Conservation (phyloP, 2,329 filamentous ascomycete species). For the Colletotrichum sp. region DNA sequence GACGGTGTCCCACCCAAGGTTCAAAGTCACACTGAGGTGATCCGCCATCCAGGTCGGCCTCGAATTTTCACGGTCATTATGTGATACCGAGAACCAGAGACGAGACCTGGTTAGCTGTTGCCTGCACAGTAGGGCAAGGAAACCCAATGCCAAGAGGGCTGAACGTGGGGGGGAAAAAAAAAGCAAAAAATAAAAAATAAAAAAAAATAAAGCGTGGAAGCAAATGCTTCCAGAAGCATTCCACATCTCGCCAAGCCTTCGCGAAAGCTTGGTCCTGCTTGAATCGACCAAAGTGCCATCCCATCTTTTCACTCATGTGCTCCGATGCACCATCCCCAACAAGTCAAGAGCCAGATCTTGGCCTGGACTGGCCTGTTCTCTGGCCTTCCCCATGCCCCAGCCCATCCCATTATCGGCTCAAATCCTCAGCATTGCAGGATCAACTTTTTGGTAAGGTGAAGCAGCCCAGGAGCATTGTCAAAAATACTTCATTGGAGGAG, state of each 20-base stretch:
- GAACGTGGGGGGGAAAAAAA: too few species aligned
- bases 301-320: background rate
- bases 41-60: background rate
- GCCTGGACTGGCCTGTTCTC: background rate
- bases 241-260: background rate
- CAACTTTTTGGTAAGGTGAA: background rate
- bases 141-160: background rate
- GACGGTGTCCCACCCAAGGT: background rate
- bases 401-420: background rate
- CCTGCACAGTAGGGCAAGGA: background rate
- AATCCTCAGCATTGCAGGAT: background rate
- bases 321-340: background rate
- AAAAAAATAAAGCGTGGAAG: background rate
- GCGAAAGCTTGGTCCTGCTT: background rate
- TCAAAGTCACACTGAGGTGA: background rate
- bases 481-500: background rate
- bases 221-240: slow-evolving; percentile 5
- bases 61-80: background rate
- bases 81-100: background rate
- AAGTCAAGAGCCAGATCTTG: background rate
- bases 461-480: background rate
- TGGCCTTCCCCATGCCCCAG: background rate
- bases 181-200: too few species aligned
- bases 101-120: background rate
- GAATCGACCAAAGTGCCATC: slow-evolving; percentile 2